These are phyloP conservation scores for Porpolomopsis calyptriformis DNA, from an alignment of 768 basidiomycete species.

Conservation along the genomic window DNA sequence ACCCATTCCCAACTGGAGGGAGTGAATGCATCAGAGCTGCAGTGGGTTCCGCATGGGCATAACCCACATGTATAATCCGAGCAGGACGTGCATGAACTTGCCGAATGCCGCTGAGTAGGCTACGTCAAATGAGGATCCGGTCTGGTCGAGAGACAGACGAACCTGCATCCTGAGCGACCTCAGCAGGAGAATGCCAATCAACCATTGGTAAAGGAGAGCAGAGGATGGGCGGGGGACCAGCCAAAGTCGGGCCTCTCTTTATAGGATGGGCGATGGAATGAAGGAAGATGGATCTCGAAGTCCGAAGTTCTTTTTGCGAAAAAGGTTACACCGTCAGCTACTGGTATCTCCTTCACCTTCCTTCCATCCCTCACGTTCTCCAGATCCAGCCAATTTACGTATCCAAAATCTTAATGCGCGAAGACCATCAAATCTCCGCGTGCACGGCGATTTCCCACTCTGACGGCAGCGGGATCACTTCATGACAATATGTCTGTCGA, in stretches of 20 bases:
- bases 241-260: not conserved
- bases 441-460: no score
- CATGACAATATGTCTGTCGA: no score
- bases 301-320: not conserved
- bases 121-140: not conserved
- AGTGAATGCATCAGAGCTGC: not conserved
- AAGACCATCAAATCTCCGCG: no score
- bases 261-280: not conserved
- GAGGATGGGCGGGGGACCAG: not conserved
- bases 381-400: no score
- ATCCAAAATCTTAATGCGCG: no score
- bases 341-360: not conserved
- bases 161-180: constrained; percentile 41
- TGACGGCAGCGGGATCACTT: no score
- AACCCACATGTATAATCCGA: constrained; percentile 47
- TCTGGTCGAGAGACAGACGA: constrained; percentile 6
- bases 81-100: constrained; percentile 46
- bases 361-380: no score
- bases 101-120: constrained; percentile 29
- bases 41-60: not conserved
- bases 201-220: constrained; percentile 31
- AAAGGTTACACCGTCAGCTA: not conserved
- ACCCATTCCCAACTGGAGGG: constrained; percentile 49
- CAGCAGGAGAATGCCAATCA: constrained; percentile 42
- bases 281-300: not conserved